Conservation (phyloP, 371 early-diverging fungal species). For the Basidiobolus meristosporus region DNA sequence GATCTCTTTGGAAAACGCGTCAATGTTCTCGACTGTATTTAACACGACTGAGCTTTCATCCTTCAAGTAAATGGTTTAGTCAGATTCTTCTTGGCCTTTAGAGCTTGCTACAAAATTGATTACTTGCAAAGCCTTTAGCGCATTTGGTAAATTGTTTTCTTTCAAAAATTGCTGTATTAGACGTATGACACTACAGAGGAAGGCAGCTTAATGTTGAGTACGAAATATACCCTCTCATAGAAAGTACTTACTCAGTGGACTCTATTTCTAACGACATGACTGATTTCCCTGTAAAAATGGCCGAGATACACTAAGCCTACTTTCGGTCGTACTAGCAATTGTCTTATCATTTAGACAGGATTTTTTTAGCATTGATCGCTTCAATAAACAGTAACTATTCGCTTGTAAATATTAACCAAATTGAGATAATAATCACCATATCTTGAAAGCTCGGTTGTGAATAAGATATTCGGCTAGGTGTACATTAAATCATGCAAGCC, state of each 20-base stretch:
- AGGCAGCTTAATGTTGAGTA: neutral
- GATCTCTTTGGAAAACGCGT: constrained; percentile 47
- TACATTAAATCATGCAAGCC: too few relatives aligned
- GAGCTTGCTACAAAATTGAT: neutral
- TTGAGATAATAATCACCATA: too few relatives aligned
- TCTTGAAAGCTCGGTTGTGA: too few relatives aligned
- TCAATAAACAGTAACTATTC: too few relatives aligned
- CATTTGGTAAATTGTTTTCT: constrained; percentile 61
- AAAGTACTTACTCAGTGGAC: constrained; percentile 31
- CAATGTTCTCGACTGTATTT: constrained; percentile 65
- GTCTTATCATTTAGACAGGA: too few relatives aligned
- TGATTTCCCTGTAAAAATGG: too few relatives aligned
- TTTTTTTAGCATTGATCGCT: too few relatives aligned
- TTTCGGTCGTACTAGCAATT: too few relatives aligned
- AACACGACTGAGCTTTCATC: constrained; percentile 56
- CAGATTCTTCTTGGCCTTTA: neutral
- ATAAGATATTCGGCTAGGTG: too few relatives aligned
- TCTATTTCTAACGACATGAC: constrained; percentile 32
- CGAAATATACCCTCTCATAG: neutral
- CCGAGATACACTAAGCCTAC: too few relatives aligned
- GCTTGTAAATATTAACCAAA: too few relatives aligned
- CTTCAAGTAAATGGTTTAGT: constrained; percentile 9
- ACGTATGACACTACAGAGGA: constrained; percentile 42
- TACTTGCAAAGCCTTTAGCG: constrained; percentile 50
- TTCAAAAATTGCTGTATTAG: constrained; percentile 79